Percentiles rank a stretch among this genome's conserved stretches.
Evolutionary conservation across 495 filamentous ascomycete species (phyloP).

Genomic region (Aspergillus homomorphus): DNA sequence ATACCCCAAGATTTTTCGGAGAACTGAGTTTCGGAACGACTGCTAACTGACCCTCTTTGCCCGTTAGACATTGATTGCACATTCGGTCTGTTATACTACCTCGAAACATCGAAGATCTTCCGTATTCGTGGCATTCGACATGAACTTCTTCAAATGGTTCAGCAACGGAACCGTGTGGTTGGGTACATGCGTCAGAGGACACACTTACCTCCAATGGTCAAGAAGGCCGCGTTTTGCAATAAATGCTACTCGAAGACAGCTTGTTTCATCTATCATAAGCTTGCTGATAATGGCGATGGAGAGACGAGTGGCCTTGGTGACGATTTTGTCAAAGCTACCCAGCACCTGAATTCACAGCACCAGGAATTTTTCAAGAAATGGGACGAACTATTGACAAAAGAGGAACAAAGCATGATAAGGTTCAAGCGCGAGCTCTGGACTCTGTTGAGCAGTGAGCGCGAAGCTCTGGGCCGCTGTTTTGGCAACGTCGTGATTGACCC

Average conservation of each 20-base stretch:
- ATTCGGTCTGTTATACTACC: conserved; percentile 90
- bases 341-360: conserved; percentile 69
- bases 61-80: conserved; percentile 77
- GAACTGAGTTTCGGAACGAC: not conserved
- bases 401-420: conserved; percentile 82
- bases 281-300: conserved; percentile 78
- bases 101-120: conserved; percentile 81
- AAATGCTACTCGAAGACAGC: conserved; percentile 83
- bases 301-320: conserved; percentile 73
- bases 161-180: conserved; percentile 88
- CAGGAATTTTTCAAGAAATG: conserved; percentile 87
- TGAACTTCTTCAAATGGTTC: conserved; percentile 92
- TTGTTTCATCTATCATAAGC: conserved; percentile 92
- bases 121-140: conserved; percentile 79
- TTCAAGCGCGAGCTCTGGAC: conserved; percentile 91
- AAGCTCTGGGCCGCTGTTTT: conserved; percentile 78
- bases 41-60: conserved; percentile 8
- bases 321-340: conserved; percentile 71
- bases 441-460: conserved; percentile 83
- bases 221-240: conserved; percentile 68
- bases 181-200: conserved; percentile 77
- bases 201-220: conserved; percentile 81
- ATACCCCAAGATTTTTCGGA: not conserved
- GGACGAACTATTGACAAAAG: conserved; percentile 89
- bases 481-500: conserved; percentile 74